Conservation (phyloP, 345 rosid genomes). For the Pelargonium nanum region DNA sequence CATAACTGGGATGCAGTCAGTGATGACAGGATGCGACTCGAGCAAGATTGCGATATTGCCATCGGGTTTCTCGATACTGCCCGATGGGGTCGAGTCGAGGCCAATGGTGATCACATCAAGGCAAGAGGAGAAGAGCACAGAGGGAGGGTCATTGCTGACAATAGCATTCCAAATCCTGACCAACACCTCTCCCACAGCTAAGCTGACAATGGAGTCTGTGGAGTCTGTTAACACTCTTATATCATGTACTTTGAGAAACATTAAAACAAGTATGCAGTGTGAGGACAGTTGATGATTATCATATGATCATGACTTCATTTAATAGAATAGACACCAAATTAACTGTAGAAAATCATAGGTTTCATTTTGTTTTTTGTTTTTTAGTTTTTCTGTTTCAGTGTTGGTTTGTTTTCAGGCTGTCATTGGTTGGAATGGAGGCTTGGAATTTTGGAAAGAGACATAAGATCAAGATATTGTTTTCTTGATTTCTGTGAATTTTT, state of each 20-base stretch:
- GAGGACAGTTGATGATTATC: constrained; percentile 51
- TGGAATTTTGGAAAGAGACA: background rate
- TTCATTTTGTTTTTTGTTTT: background rate
- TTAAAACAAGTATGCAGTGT: constrained; percentile 71
- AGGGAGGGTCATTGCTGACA: constrained; percentile 84
- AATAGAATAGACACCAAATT: constrained; percentile 17
- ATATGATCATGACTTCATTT: background rate
- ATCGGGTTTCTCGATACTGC: constrained; percentile 89
- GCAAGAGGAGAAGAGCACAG: constrained; percentile 66
- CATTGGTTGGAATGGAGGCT: too few species aligned
- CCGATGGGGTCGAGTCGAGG: constrained; percentile 77
- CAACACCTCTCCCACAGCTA: constrained; percentile 60
- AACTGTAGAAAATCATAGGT: constrained; percentile 24
- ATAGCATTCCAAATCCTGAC: constrained; percentile 71
- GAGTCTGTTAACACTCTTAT: constrained; percentile 67
- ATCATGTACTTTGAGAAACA: constrained; percentile 67
- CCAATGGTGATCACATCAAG: constrained; percentile 75
- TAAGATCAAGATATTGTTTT: background rate
- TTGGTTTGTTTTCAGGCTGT: background rate
- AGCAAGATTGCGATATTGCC: constrained; percentile 74
- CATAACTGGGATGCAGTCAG: constrained; percentile 62
- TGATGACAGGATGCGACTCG: constrained; percentile 87
- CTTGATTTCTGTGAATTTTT: background rate
- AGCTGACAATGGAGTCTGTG: constrained; percentile 61
- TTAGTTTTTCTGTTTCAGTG: background rate